Base-by-base conservation (phyloP, 1,284 basidiomycete species). In the Stygiomarasmius scandens region DNA sequence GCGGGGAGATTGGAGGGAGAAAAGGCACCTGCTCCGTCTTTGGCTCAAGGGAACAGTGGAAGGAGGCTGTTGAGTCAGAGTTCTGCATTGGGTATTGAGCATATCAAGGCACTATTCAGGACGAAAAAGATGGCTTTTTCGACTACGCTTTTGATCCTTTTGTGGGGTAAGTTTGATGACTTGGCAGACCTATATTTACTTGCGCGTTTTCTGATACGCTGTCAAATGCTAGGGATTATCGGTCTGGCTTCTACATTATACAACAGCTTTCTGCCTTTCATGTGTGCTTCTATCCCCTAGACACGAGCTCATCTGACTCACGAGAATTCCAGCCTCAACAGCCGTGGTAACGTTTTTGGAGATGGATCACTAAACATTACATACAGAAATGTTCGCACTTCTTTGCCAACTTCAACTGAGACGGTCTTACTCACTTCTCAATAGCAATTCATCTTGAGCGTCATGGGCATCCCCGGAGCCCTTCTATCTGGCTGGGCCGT, bases 221-320 rank as follows among this genome's bases (percentile, higher is more conserved):
- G 6, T 32, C 12, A 12, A n/a, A 32, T 32, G 12, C 12, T 55
- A 87, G 84, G 80, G 2, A 74, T 89, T 54, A 89, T 90, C 51
- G 87, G 87, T 16, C 79, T 90, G 11, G 86, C 87, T 8, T 89
- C 86, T 62, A 85, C 89, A 23, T 69, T 88, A 68, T 89, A 74
- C 71, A 86, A 89, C 70, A 81, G 78, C 48, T 90, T 87, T 64
- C 76, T 87, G 20, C 82, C 82, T 1, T 86, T 81, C 58, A 83
- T 83, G 84, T 85, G 54, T 52, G 83, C 70, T 24, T 19, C 36
- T 41, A n/a, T 27, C 22, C 41, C 29, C 11, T 24, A 4, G 29
- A 36, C 14, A 12, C 3, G 3, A 0, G 24, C 2, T 27, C 20
- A 29, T 16, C 12, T 14, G 32, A 61, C n/a, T 62, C 50, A 2